Percentiles rank a stretch among this genome's conserved stretches.
phyloP scores from a whole-genome alignment of 441 rosid genomes.

The Daphne laureola region DNA sequence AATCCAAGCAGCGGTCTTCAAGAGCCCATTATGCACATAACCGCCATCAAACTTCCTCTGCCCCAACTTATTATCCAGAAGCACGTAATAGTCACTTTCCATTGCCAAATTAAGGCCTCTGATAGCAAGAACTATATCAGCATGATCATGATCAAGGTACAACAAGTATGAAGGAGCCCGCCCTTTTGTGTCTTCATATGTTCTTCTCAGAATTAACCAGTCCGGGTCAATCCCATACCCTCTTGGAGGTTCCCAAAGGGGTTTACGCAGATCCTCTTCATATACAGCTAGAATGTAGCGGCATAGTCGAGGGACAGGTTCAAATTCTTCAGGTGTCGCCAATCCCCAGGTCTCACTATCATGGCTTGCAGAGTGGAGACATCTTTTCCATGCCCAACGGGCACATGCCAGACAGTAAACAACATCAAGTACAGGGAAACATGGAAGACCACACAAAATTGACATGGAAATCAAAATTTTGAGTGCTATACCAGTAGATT shows the following conservation, averaged over 20 bases:
- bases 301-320: slow-evolving; percentile 71
- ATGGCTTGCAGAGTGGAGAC: slow-evolving; percentile 79
- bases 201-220: slow-evolving; percentile 46
- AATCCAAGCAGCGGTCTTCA: slow-evolving; percentile 76
- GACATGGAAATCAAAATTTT: slow-evolving; percentile 46
- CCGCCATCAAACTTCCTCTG: slow-evolving; percentile 73
- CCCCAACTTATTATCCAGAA: slow-evolving; percentile 79
- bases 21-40: slow-evolving; percentile 79
- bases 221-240: slow-evolving; percentile 82
- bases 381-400: slow-evolving; percentile 88
- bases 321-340: slow-evolving; percentile 75
- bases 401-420: slow-evolving; percentile 86
- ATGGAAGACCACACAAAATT: slow-evolving; percentile 74
- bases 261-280: slow-evolving; percentile 70
- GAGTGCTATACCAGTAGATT: slow-evolving; percentile 9
- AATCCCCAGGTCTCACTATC: slow-evolving; percentile 88
- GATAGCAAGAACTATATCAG: slow-evolving; percentile 61
- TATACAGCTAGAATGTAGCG: slow-evolving; percentile 72
- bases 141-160: slow-evolving; percentile 68
- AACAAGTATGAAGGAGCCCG: slow-evolving; percentile 69
- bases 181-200: slow-evolving; percentile 59
- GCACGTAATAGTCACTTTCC: slow-evolving; percentile 78
- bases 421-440: slow-evolving; percentile 80
- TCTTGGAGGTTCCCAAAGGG: slow-evolving; percentile 83
- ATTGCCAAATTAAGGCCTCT: slow-evolving; percentile 79